These are phyloP conservation scores for Neohortaea acidophila DNA, from an alignment of 495 filamentous ascomycete genomes.

Conservation along the genomic window DNA sequence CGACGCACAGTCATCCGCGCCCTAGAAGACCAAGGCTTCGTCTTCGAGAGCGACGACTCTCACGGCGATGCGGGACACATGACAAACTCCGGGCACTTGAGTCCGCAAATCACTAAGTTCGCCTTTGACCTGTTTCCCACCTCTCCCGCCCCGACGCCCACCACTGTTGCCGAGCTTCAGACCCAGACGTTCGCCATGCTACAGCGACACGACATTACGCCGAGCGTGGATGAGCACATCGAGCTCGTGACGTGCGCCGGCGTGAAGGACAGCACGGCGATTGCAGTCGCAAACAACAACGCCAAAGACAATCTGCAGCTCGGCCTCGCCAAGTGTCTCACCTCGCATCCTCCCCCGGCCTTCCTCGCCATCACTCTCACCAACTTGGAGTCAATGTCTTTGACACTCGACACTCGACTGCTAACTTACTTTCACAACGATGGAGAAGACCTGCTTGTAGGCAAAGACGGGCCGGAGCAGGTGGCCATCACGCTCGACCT, in stretches of 20 bases:
- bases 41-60: slow-evolving; percentile 59
- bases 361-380: slow-evolving; percentile 83
- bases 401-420: slow-evolving; percentile 65
- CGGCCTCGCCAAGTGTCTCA: slow-evolving; percentile 51
- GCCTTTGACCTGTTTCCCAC: slow-evolving; percentile 32
- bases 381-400: slow-evolving; percentile 63
- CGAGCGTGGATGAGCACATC: slow-evolving; percentile 50
- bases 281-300: slow-evolving; percentile 19
- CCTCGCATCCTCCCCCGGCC: slow-evolving; percentile 44
- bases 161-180: slow-evolving; percentile 64
- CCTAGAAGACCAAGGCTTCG: slow-evolving; percentile 67
- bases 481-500: slow-evolving; percentile 86
- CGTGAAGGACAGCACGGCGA: slow-evolving; percentile 31
- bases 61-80: slow-evolving; percentile 38
- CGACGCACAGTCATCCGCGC: slow-evolving; percentile 57
- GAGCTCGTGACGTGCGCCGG: slow-evolving; percentile 76
- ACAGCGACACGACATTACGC: slow-evolving; percentile 55
- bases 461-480: slow-evolving; percentile 62
- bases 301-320: slow-evolving; percentile 46
- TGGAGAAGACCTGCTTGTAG: slow-evolving; percentile 48
- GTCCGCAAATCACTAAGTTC: slow-evolving; percentile 22
- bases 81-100: slow-evolving; percentile 25
- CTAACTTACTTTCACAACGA: slow-evolving; percentile 41
- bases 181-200: slow-evolving; percentile 64
- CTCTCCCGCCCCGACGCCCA: slow-evolving; percentile 61